phyloP scores from a whole-genome alignment of 371 early-diverging fungal species.

The Mucor irregularis region DNA sequence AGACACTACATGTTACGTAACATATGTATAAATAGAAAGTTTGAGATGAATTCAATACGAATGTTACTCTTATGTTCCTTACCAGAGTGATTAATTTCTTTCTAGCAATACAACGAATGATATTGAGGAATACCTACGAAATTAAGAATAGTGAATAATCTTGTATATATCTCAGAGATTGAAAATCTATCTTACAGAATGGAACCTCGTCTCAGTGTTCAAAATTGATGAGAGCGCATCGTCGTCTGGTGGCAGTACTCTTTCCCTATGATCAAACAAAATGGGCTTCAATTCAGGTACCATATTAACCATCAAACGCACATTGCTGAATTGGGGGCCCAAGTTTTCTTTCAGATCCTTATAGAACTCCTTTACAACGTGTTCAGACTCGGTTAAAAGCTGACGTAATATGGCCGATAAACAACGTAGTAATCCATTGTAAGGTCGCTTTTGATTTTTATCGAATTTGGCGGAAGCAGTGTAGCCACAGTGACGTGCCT shows the following conservation, averaged over 20 bases:
- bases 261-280: slow-evolving; percentile 26
- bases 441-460: slow-evolving; percentile 42
- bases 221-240: slow-evolving; percentile 30
- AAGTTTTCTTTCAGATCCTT: slow-evolving; percentile 35
- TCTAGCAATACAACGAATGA: slow-evolving; percentile 40
- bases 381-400: slow-evolving; percentile 43
- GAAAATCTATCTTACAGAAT: slow-evolving; percentile 26
- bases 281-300: slow-evolving; percentile 49
- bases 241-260: slow-evolving; percentile 15
- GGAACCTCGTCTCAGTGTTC: slow-evolving; percentile 40
- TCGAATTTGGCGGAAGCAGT: slow-evolving; percentile 48
- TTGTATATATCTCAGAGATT: too few species aligned
- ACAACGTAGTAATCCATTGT: slow-evolving; percentile 42
- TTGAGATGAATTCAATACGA: neutral
- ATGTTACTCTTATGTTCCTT: slow-evolving; percentile 6
- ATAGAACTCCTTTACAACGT: slow-evolving; percentile 40
- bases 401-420: slow-evolving; percentile 43
- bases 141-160: neutral
- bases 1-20: too few species aligned
- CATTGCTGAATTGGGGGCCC: slow-evolving; percentile 44
- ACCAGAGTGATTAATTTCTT: slow-evolving; percentile 45
- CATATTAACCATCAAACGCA: slow-evolving; percentile 38
- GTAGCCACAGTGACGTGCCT: slow-evolving; percentile 44
- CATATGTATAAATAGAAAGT: too few species aligned
- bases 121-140: slow-evolving; percentile 40